These are phyloP conservation scores for Blastobotrys mokoenaii DNA, from an alignment of 805 yeast genomes.

Conservation along the genomic window DNA sequence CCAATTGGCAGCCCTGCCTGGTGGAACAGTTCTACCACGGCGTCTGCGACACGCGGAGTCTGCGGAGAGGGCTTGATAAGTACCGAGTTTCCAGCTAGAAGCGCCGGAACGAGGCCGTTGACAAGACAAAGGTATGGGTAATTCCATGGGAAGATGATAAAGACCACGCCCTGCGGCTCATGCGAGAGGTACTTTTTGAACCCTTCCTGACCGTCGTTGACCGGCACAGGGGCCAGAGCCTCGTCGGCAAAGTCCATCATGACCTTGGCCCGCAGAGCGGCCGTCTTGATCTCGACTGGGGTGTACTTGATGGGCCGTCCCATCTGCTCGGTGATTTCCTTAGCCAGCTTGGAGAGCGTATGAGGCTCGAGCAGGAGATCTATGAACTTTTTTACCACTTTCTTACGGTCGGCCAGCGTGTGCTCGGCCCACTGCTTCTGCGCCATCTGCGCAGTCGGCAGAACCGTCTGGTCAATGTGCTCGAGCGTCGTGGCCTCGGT, in stretches of 20 bases:
- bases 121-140: conserved; percentile 84
- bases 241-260: conserved; percentile 26
- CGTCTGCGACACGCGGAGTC: conserved; percentile 76
- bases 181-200: conserved; percentile 33
- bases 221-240: conserved; percentile 25
- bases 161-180: conserved; percentile 85
- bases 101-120: conserved; percentile 82
- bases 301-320: conserved; percentile 29
- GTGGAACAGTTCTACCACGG: conserved; percentile 51
- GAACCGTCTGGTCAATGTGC: conserved; percentile 12
- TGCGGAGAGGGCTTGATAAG: conserved; percentile 83
- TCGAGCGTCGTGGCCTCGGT: conserved; percentile 21
- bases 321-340: conserved; percentile 28
- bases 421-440: conserved; percentile 21
- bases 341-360: conserved; percentile 19
- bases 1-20: conserved; percentile 81
- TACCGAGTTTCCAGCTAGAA: conserved; percentile 78
- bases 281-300: conserved; percentile 26
- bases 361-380: conserved; percentile 19
- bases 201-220: conserved; percentile 17
- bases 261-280: conserved; percentile 22
- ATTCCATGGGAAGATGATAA: conserved; percentile 89
- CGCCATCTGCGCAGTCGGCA: conserved; percentile 19
- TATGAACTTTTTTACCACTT: conserved; percentile 18
- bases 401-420: conserved; percentile 21